These are phyloP conservation scores for Xylaria sp. DNA, from an alignment of 2,329 filamentous ascomycete genomes.

Conservation along the genomic window DNA sequence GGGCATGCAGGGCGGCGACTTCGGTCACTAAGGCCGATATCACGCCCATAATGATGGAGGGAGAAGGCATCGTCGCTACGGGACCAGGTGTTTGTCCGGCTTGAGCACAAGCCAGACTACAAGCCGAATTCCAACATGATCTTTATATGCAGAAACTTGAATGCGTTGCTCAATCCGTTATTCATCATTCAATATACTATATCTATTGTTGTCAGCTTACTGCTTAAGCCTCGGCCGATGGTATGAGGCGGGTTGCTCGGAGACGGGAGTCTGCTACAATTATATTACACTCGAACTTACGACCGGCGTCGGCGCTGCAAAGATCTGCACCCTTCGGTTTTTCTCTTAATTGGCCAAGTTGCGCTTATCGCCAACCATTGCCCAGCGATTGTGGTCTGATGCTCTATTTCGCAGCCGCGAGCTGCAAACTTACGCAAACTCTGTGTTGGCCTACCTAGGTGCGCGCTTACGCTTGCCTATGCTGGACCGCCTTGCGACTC, in stretches of 20 bases:
- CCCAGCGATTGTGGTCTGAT: neutral
- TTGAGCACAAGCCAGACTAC: neutral
- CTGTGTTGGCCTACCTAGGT: too few relatives aligned
- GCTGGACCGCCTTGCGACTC: too few relatives aligned
- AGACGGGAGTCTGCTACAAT: neutral
- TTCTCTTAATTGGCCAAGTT: neutral
- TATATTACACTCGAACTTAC: neutral
- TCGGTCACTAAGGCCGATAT: neutral
- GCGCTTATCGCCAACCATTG: neutral
- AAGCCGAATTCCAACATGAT: neutral
- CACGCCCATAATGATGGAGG: neutral
- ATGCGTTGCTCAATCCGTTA: neutral
- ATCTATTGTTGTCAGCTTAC: slow-evolving; percentile 1
- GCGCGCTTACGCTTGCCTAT: too few relatives aligned
- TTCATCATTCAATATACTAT: too few relatives aligned
- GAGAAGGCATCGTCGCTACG: slow-evolving; percentile 10
- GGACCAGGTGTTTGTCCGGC: neutral
- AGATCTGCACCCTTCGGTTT: neutral
- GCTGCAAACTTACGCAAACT: too few relatives aligned
- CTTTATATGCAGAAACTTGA: neutral
- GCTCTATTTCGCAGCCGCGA: neutral
- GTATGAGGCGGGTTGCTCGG: neutral
- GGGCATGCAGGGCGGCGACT: neutral
- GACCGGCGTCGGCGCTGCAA: slow-evolving; percentile 6
- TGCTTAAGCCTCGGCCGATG: neutral